Evolutionary conservation across 108 stramenopile species (phyloP), one percentile per base, ranked within the genome.

Genomic region (Fragilaria radians): DNA sequence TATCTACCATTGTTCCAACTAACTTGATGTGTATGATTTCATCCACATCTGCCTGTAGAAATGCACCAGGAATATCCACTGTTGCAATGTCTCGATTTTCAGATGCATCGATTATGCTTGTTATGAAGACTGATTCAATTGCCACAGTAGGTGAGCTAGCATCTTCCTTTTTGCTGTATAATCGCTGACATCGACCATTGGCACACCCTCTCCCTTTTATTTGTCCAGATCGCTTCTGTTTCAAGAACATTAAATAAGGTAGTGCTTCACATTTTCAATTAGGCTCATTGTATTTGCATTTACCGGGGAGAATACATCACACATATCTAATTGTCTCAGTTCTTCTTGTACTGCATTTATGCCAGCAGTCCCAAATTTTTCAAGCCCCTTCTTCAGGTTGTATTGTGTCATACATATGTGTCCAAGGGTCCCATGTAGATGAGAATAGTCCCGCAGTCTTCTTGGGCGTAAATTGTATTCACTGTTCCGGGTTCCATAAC

Each of bases 21-120:
- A 66, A 24, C 48, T 32, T 19, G 29, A 66, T 3, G 62, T 32
- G 28, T 5, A 53, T 32, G 18, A 46, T 60, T 5, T 70, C 58
- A 32, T 74, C 63, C 7, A 31, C 52, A 0, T 57, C 23, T 27
- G 67, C 32, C 30, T 78, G 77, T 17, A 78, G 47, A 49, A 79
- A 79, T 0, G 77, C 73, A 23, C 65, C 61, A 0, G 69, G 73
- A 2, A 79, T 56, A 21, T 79, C 77, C 17, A 48, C 48, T 4
- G 54, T 63, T 0, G 53, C 62, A 0, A 71, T 53, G 5, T 74
- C 59, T 29, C 77, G 32, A 7, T 46, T 26, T 36, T 79, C 73
- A 3, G 26, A 36, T 1, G 77, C 65, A 51, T 74, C 62, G 29
- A 74, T 71, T 9, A 67, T 51, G 5, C 65, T 48, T 1, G 71